phyloP scores from a whole-genome alignment of 768 basidiomycete species.

The Clavulina sp. region DNA sequence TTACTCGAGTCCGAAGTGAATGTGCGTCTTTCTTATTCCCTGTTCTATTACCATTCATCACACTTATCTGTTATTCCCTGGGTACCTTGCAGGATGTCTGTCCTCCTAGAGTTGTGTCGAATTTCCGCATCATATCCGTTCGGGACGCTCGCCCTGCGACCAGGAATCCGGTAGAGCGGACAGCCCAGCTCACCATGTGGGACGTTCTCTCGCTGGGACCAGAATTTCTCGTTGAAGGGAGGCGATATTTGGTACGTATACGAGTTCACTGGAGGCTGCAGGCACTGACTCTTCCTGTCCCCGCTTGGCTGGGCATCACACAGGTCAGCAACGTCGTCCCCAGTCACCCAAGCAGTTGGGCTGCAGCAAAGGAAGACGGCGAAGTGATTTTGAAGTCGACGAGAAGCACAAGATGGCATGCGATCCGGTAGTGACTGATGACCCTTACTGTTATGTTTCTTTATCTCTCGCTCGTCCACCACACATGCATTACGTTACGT shows the following conservation, averaged over 20 bases:
- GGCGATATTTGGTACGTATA: constrained; percentile 44
- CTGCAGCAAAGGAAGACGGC: constrained; percentile 17
- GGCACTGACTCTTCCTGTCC: neutral
- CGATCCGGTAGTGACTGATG: no score
- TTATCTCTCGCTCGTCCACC: no score
- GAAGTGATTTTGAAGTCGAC: neutral
- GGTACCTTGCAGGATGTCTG: constrained; percentile 29
- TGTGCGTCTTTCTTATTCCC: constrained; percentile 25
- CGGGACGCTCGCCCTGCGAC: constrained; percentile 41
- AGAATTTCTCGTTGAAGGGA: constrained; percentile 40
- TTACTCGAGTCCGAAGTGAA: constrained; percentile 59
- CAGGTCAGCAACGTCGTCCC: constrained; percentile 56
- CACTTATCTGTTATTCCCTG: neutral
- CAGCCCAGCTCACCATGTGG: constrained; percentile 72
- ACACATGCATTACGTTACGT: no score
- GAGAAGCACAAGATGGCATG: no score
- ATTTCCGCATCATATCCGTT: constrained; percentile 55
- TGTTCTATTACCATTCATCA: no score
- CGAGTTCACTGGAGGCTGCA: no score
- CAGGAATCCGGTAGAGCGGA: constrained; percentile 35
- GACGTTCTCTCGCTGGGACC: constrained; percentile 38
- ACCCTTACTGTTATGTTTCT: no score
- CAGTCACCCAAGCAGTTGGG: constrained; percentile 53
- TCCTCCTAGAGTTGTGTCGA: constrained; percentile 57
- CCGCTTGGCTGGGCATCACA: neutral